Conservation (phyloP, 352 stramenopile genomes). For the Globisporangium abappressorium region DNA sequence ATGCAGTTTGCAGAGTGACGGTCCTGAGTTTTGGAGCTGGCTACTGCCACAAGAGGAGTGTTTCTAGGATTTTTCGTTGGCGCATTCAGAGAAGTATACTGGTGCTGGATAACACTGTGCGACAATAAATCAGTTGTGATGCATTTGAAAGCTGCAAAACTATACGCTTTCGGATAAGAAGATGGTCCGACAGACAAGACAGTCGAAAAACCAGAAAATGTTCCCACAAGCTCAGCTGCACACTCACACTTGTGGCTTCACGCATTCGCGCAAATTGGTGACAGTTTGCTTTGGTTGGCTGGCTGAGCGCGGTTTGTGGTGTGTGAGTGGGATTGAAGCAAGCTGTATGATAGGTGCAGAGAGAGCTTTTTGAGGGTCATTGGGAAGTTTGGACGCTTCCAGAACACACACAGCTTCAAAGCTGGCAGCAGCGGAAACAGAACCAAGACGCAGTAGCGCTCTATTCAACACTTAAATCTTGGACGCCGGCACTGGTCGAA, state of each 20-base stretch:
- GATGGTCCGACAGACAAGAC: background rate
- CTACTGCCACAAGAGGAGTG: background rate
- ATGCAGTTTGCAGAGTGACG: background rate
- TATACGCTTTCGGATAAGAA: background rate
- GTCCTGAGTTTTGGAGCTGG: background rate
- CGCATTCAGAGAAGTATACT: background rate
- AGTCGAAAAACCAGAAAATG: background rate
- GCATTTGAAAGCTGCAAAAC: background rate
- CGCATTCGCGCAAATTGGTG: background rate
- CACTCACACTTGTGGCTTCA: background rate
- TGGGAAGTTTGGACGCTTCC: background rate
- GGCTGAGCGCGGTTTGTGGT: background rate
- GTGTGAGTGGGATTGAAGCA: background rate
- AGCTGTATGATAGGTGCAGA: background rate
- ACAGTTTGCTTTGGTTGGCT: background rate
- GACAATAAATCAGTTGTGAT: background rate
- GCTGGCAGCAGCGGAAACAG: too few species aligned
- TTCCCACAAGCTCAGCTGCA: constrained; percentile 4
- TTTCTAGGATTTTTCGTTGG: background rate
- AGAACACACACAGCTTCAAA: background rate
- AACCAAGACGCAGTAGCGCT: background rate
- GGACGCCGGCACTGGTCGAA: background rate
- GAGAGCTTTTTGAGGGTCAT: background rate
- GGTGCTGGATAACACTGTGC: background rate
- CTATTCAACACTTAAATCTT: background rate